phyloP scores from a whole-genome alignment of 2,329 filamentous ascomycete genomes.

The Pseudocercospora musae region DNA sequence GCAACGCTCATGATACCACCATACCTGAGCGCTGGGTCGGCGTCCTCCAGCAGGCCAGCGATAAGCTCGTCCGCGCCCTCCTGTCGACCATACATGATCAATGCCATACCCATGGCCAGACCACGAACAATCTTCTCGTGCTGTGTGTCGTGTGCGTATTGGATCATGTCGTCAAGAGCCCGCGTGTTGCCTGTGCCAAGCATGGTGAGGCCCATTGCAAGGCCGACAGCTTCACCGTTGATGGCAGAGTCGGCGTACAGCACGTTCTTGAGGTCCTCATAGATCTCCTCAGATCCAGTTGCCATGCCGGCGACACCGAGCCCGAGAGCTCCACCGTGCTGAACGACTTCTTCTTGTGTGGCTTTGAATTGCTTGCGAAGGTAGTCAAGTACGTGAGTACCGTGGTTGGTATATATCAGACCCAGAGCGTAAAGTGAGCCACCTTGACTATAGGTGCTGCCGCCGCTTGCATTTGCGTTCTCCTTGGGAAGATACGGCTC shows the following conservation, averaged over 20 bases:
- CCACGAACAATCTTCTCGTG: conserved; percentile 99
- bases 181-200: conserved; percentile 93
- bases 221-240: conserved; percentile 92
- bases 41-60: conserved; percentile 86
- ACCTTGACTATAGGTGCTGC: conserved; percentile 92
- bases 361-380: conserved; percentile 70
- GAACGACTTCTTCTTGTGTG: conserved; percentile 86
- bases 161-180: conserved; percentile 93
- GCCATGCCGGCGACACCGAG: conserved; percentile 97
- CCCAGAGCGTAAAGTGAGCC: conserved; percentile 94
- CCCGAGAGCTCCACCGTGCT: conserved; percentile 92
- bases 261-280: conserved; percentile 84
- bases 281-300: conserved; percentile 84
- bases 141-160: conserved; percentile 94
- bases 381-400: conserved; percentile 81
- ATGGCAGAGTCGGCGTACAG: conserved; percentile 92
- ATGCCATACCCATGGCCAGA: conserved; percentile 90
- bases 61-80: conserved; percentile 94
- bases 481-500: conserved; percentile 89
- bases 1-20: conserved; percentile 99
- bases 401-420: conserved; percentile 95
- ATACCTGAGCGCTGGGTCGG: conserved; percentile 89
- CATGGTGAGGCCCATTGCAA: conserved; percentile 98
- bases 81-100: conserved; percentile 97
- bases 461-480: conserved; percentile 64